Evolutionary conservation across 1,139 yeast species (phyloP).

Genomic region (Saccharomyces hybrid): DNA sequence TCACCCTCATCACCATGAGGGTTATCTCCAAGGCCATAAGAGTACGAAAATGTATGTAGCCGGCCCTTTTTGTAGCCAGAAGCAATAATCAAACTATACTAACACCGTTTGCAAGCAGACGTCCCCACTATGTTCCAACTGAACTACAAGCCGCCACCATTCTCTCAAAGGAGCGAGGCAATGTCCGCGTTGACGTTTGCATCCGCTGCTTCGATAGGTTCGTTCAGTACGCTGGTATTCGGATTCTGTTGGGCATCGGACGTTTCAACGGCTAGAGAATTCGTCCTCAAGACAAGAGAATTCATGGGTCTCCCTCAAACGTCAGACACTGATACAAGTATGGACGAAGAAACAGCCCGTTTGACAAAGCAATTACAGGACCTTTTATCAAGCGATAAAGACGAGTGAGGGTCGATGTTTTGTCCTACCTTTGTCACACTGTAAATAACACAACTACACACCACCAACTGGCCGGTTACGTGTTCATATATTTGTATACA

Average conservation of each 20-base stretch:
- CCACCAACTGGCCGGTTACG: neutral
- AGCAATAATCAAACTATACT: neutral
- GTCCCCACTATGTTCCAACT: conserved; percentile 75
- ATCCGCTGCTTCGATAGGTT: conserved; percentile 62
- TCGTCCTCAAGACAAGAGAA: conserved; percentile 60
- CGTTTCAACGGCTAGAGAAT: conserved; percentile 60
- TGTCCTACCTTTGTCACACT: neutral
- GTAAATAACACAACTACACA: neutral
- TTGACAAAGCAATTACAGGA: conserved; percentile 15
- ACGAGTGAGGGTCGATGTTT: neutral
- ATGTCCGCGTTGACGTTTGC: conserved; percentile 82
- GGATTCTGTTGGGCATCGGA: conserved; percentile 80
- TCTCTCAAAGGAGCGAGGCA: conserved; percentile 76
- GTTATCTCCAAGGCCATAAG: conserved; percentile 69
- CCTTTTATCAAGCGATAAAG: neutral
- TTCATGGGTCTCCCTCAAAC: conserved; percentile 58
- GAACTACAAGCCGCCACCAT: conserved; percentile 78
- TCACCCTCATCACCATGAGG: conserved; percentile 66
- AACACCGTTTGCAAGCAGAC: conserved; percentile 26
- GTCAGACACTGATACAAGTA: conserved; percentile 37
- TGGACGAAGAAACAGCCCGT: conserved; percentile 57
- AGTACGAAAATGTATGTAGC: conserved; percentile 53
- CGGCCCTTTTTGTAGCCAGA: neutral
- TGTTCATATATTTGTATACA: neutral
- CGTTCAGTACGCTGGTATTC: conserved; percentile 63